Percentiles rank a stretch among this genome's conserved stretches.
Evolutionary conservation across 345 rosid genomes (phyloP).

Genomic region (Euphorbia peplus): DNA sequence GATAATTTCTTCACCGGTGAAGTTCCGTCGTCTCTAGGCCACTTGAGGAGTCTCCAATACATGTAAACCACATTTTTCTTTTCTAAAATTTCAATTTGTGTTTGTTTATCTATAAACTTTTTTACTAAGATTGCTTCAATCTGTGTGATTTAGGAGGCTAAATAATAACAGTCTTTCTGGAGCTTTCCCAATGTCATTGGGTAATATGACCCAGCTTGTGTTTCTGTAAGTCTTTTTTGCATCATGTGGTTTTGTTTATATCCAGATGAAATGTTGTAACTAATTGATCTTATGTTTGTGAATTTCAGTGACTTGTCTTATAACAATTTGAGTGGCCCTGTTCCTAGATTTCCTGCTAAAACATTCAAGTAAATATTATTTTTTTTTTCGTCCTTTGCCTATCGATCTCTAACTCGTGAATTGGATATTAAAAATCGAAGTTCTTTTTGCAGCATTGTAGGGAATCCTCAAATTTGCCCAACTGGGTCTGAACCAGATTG

Average conservation of each 20-base stretch:
- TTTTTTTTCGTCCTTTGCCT: conserved; percentile 15
- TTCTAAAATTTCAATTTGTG: neutral
- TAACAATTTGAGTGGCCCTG: conserved; percentile 89
- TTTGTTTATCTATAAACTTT: neutral
- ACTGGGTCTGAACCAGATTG: conserved; percentile 92
- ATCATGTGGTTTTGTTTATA: conserved; percentile 4
- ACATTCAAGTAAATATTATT: conserved; percentile 90
- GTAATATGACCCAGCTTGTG: conserved; percentile 83
- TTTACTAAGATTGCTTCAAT: conserved; percentile 4
- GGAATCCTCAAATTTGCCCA: conserved; percentile 84
- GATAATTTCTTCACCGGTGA: conserved; percentile 64
- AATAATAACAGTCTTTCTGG: conserved; percentile 89
- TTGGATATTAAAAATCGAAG: conserved; percentile 1
- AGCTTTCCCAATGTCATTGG: conserved; percentile 57
- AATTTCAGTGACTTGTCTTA: conserved; percentile 76
- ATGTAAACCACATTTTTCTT: conserved; percentile 48
- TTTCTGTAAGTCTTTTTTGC: conserved; percentile 60
- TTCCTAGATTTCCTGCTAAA: conserved; percentile 83
- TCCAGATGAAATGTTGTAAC: neutral
- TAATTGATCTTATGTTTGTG: conserved; percentile 9
- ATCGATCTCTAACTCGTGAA: conserved; percentile 13
- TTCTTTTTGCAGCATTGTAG: conserved; percentile 60
- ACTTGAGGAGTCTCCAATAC: conserved; percentile 66
- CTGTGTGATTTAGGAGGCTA: conserved; percentile 57
- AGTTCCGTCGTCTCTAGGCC: conserved; percentile 65